Percentiles rank a stretch among this genome's conserved stretches.
phyloP scores from a whole-genome alignment of 345 rosid species.

The Melaleuca quinquenervia region DNA sequence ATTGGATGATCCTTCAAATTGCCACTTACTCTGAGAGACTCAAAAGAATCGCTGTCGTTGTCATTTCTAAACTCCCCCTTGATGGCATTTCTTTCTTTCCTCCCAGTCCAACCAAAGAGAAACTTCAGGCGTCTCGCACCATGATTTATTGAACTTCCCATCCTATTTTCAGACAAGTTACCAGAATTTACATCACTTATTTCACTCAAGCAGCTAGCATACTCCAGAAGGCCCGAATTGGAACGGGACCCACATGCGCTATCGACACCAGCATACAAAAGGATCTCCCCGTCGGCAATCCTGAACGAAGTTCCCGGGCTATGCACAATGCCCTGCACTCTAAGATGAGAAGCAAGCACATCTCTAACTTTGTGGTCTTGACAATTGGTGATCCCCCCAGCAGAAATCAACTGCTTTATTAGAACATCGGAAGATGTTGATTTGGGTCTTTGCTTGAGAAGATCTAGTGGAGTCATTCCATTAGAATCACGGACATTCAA shows the following conservation, averaged over 20 bases:
- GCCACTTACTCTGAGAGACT: slow-evolving; percentile 8
- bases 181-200: slow-evolving; percentile 16
- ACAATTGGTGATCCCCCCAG: slow-evolving; percentile 56
- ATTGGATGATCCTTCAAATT: slow-evolving; percentile 22
- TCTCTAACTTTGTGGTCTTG: slow-evolving; percentile 22
- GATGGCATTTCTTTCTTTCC: slow-evolving; percentile 22
- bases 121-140: slow-evolving; percentile 51
- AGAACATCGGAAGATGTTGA: slow-evolving; percentile 61
- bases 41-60: not conserved
- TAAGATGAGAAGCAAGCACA: slow-evolving; percentile 32
- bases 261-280: slow-evolving; percentile 46
- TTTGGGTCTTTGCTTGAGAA: slow-evolving; percentile 57
- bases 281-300: slow-evolving; percentile 83
- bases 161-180: slow-evolving; percentile 6
- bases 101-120: slow-evolving; percentile 57
- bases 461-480: slow-evolving; percentile 77
- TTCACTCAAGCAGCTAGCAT: slow-evolving; percentile 35
- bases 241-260: slow-evolving; percentile 10
- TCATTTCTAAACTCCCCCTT: slow-evolving; percentile 9
- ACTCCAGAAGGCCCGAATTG: slow-evolving; percentile 25
- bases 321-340: slow-evolving; percentile 43
- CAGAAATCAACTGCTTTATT: slow-evolving; percentile 69
- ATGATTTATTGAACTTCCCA: slow-evolving; percentile 13
- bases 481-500: slow-evolving; percentile 53
- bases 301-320: slow-evolving; percentile 86